Evolutionary conservation across 106 monocot genomes (phyloP).

Genomic region (Triglochin maritima): DNA sequence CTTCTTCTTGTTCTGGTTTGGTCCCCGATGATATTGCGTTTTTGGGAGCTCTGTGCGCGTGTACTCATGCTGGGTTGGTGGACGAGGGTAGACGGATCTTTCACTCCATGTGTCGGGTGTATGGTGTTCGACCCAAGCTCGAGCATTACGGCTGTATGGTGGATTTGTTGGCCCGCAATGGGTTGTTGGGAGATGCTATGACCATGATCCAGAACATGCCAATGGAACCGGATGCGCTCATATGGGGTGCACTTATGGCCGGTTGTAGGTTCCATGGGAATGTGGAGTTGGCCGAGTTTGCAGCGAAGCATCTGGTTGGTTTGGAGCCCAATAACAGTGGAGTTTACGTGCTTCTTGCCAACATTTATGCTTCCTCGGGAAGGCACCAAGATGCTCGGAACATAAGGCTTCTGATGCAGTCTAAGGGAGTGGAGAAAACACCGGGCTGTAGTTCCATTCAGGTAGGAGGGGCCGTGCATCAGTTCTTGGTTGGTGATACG

Average conservation of each 20-base stretch:
- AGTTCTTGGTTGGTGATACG: conserved; percentile 35
- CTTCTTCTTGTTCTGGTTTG: conserved; percentile 24
- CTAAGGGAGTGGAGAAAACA: conserved; percentile 39
- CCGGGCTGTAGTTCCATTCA: conserved; percentile 47
- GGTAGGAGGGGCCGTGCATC: conserved; percentile 26
- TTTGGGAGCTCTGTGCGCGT: conserved; percentile 43
- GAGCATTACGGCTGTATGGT: conserved; percentile 80
- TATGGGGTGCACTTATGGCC: conserved; percentile 52
- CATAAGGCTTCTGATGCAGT: conserved; percentile 37
- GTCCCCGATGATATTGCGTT: conserved; percentile 45
- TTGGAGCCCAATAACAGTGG: conserved; percentile 38
- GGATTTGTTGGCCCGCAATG: conserved; percentile 37
- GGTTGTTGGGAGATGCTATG: conserved; percentile 38
- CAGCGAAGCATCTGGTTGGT: conserved; percentile 22
- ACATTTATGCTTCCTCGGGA: conserved; percentile 38
- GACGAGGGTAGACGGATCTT: conserved; percentile 28
- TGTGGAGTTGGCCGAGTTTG: conserved; percentile 32
- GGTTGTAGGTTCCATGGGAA: conserved; percentile 37
- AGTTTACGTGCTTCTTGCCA: conserved; percentile 41
- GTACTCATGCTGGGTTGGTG: conserved; percentile 48
- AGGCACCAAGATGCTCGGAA: conserved; percentile 31
- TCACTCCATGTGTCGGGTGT: conserved; percentile 21
- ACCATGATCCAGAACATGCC: conserved; percentile 32
- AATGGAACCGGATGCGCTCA: conserved; percentile 26
- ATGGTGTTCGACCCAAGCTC: conserved; percentile 35